Evolutionary conservation across 306 rosid species (phyloP).

Genomic region (Vigna angularis): DNA sequence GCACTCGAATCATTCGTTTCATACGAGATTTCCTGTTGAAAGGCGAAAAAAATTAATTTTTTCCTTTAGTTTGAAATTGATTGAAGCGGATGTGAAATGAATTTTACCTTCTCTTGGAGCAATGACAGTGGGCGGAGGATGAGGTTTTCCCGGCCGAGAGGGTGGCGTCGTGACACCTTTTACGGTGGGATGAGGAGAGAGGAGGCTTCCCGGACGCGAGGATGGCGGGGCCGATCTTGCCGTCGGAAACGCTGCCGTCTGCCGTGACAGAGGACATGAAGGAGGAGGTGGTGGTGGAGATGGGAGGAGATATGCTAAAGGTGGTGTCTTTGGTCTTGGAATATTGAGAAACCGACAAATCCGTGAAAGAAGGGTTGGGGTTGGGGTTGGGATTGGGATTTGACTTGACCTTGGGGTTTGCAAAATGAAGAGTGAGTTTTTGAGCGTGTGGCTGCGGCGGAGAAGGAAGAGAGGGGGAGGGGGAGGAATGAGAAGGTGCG

Average conservation of each 20-base stretch:
- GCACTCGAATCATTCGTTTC: conserved; percentile 60
- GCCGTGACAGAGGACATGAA: conserved; percentile 75
- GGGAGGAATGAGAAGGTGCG: conserved; percentile 49
- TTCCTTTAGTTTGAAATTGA: background rate
- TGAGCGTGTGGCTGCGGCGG: conserved; percentile 19
- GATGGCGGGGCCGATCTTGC: conserved; percentile 52
- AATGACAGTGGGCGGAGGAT: conserved; percentile 69
- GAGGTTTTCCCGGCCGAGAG: conserved; percentile 49
- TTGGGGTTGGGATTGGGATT: background rate
- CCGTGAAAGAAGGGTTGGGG: background rate
- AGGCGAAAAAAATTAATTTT: background rate
- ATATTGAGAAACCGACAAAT: conserved; percentile 42
- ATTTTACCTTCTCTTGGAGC: conserved; percentile 80
- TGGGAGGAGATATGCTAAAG: conserved; percentile 53
- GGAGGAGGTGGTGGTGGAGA: conserved; percentile 70
- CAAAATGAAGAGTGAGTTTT: conserved; percentile 37
- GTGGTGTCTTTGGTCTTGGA: conserved; percentile 42
- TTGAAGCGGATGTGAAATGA: background rate
- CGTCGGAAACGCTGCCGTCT: conserved; percentile 84
- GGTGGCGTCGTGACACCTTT: conserved; percentile 61
- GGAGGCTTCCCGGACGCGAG: conserved; percentile 69
- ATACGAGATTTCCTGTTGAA: conserved; percentile 60
- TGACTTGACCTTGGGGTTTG: conserved; percentile 21
- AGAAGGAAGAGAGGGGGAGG: background rate
- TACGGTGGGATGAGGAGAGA: conserved; percentile 57